Base-by-base conservation (phyloP, 2,329 filamentous ascomycete species). In the Fusarium sp. region DNA sequence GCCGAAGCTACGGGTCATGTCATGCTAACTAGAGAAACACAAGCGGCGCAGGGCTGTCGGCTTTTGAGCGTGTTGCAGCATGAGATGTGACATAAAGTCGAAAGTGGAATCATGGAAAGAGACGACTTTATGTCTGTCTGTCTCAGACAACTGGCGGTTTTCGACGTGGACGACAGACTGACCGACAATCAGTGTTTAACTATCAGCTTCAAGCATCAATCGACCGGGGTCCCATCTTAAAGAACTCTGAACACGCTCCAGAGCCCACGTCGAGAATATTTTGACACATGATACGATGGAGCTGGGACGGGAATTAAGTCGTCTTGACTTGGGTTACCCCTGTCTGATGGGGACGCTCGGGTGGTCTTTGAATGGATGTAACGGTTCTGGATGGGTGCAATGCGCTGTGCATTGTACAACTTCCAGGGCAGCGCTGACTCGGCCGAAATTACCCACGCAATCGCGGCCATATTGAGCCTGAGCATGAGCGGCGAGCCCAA, bases 381-480 rank as follows among this genome's bases (percentile, higher is more conserved):
- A 41, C 44, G 15, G 17, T 37, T 47, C 37, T 45, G 47, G 49
- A 67, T 64, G 58, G 64, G 32, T 68, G 65, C 65, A 48, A 53
- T 67, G 56, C 50, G 65, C 62, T 69, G 62, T 69, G 66, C 62
- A 67, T 68, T 59, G 56, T 48, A 60, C 43, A 62, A 51, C 44
- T 66, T 59, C 39, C 44, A 56, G 48, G 60, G 48, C 55, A 61
- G 53, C 40, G 44, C 66, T 66, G 56, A 52, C 62, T 69, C 49
- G 66, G 62, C 66, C 58, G 65, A 67, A 47, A 70, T 69, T 69
- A 66, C 55, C 40, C 49, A 66, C 43, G 51, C 62, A 67, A 67
- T 67, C 57, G 41, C 57, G 49, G 64, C 67, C 53, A 64, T 56
- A 50, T 46, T 22, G 32, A 65, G 48, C 26, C 37, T 49, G 35